Base-by-base conservation (phyloP, 2,329 filamentous ascomycete genomes). In the Epichloe bromicola region DNA sequence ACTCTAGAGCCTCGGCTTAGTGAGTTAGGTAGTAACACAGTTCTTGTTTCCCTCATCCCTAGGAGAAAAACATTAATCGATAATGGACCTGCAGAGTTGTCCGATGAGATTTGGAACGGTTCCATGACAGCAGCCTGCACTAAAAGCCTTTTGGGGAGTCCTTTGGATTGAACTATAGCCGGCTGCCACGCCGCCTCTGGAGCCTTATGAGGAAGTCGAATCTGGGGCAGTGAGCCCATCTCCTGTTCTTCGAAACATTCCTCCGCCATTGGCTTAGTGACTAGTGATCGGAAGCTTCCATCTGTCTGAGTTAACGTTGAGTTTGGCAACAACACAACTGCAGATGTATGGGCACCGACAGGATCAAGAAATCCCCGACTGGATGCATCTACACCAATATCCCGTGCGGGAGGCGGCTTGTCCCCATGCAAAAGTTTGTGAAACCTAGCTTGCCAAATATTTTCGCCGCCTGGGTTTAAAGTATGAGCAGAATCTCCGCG, bases 211-310 rank as follows among this genome's bases (percentile, higher is more conserved):
- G 85, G 85, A n/a, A 89, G 68, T 50, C 76, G 78, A 23, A 89
- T 80, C 20, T 78, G 74, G 0, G 85, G 85, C n/a, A 88, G 67
- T 7, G 85, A 89, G 3, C 85, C 85, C 71, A 86, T 86, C 63
- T 89, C 85, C 60, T 86, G 84, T 60, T 88, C 84, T 61, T 88
- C 86, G 56, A 90, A 90, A 56, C 86, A 87, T 54, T 86, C 83
- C 56, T 88, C 85, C 5, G 85, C 84, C 68, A 88, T 84, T 46
- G 80, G 80, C 60, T 83, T 86, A 4, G 80, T 81, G 15, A 73
- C 73, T 19, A 75, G 63, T 33, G 73, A 71, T 46, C 69, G 69
- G 50, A 70, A 66, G 45, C 71, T 70, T 30, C 65, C 63, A 17
- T 61, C 70, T 5, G 58, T 50, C 60, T 53, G 50, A 51, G 49